Evolutionary conservation across 805 yeast species (phyloP), one percentile per base, ranked within the genome.

Genomic region (Torulaspora indica): DNA sequence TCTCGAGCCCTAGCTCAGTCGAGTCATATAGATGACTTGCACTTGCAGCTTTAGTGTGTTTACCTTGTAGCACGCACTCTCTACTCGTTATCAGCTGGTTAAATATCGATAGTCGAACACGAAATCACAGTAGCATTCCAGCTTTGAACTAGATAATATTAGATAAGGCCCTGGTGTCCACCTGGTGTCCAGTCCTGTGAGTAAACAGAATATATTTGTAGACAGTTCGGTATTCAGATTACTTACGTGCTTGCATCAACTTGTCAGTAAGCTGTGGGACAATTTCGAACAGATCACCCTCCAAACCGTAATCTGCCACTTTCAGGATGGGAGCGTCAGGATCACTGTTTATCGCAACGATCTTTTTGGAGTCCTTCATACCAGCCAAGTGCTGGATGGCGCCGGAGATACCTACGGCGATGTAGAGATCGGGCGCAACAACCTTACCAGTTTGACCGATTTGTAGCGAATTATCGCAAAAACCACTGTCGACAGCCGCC

Each of bases 371-470:
- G 63, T 91, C 97, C 69, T 90, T 91, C 97, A 91, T 91, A 53
- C 98, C 98, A 1, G 98, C 98, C 59, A 93, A 72, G 69, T 91
- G 98, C 71, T 91, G 98, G 60, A 91, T 91, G 25, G 98, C 98
- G 50, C 98, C 98, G 15, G 95, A 85, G 46, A 93, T 79, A 52
- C 98, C 98, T 33, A 90, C 81, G 2, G 97, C 98, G 36, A 93
- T 68, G 64, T 93, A 93, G 51, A 90, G 75, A 33, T 90, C 96
- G 32, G 98, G 98, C 6, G 98, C 98, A 27, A 93, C 95, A 43
- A 90, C 90, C 67, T 93, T 93, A 56, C 98, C 98, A 8, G 98
- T 91, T 70, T 91, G 98, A 43, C 98, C 98, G 49, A 91, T 90
- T 69, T 91, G 98, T 57, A 91, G 75, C 7, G 98, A 89, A 70